A percentile compares a stretch with the other conserved stretches of the same genome.
Conservation (phyloP, 1,284 basidiomycete species). For the Cystobasidium slooffiae region DNA sequence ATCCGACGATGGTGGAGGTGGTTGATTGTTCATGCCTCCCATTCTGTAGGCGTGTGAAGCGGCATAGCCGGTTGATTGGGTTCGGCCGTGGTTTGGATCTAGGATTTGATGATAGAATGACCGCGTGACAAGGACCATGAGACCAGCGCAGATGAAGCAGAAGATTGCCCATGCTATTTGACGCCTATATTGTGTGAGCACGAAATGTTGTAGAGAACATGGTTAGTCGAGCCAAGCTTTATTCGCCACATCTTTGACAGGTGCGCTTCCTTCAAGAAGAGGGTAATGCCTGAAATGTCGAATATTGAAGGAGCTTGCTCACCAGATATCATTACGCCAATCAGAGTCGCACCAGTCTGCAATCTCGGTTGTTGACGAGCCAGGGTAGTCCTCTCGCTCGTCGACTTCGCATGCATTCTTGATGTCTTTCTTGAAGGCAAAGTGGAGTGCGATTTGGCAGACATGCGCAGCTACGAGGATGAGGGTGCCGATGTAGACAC, state of each 20-base stretch:
- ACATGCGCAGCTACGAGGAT: slow-evolving; percentile 19
- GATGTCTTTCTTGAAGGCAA: slow-evolving; percentile 31
- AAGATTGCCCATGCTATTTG: slow-evolving; percentile 39
- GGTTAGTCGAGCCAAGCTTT: background rate
- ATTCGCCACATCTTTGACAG: too few species aligned
- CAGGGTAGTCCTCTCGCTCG: background rate
- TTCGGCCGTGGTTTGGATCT: slow-evolving; percentile 29
- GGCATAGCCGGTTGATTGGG: slow-evolving; percentile 1
- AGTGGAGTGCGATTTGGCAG: slow-evolving; percentile 28
- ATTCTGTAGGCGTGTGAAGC: slow-evolving; percentile 12
- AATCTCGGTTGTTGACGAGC: background rate
- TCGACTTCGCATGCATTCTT: slow-evolving; percentile 4
- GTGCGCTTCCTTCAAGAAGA: too few species aligned
- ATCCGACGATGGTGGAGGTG: background rate
- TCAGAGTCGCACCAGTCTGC: slow-evolving; percentile 17
- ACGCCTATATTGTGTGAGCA: background rate
- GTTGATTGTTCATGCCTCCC: slow-evolving; percentile 3
- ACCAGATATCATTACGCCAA: slow-evolving; percentile 33
- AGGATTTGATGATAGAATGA: slow-evolving; percentile 40
- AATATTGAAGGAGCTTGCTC: background rate
- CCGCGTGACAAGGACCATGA: slow-evolving; percentile 29
- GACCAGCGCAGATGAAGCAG: slow-evolving; percentile 30
- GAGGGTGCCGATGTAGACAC: slow-evolving; percentile 10
- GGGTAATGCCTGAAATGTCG: too few species aligned
- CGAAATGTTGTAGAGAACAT: background rate